Evolutionary conservation across 306 rosid genomes (phyloP), one percentile per base, ranked within the genome.

Genomic region (Trifolium pratense): DNA sequence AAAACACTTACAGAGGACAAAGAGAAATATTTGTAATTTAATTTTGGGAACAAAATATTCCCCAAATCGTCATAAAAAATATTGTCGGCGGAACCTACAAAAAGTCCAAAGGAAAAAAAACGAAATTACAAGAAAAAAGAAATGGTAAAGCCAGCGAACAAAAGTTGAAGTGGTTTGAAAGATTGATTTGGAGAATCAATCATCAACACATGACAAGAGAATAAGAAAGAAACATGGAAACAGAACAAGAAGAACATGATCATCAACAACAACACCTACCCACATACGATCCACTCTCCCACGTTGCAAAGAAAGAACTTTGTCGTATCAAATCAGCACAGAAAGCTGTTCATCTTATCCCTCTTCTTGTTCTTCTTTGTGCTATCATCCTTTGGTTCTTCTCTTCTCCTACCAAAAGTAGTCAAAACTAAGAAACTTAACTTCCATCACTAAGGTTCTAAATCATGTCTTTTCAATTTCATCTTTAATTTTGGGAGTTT

Each of bases 341-440:
- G 23, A 79, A 83, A 58, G 85, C 90, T 25, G 52, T 95, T 78
- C 99, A 95, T 87, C 67, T 80, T 40, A 95, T 95, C 76, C 99
- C 99, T 76, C 73, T 91, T 72, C 79, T 91, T 12, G 79, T 93
- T 57, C 77, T 88, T 65, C 81, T 93, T 80, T 89, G 96, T 80
- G 97, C 89, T 15, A 18, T 88, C 83, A 48, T 95, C 79, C 99
- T 95, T 70, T 95, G 99, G 97, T 76, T 95, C 86, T 91, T 91
- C 84, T 91, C 99, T 64, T 39, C 77, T 12, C 80, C 72, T 37
- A 7, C 39, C 31, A 0, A n/a, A n/a, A 23, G 9, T 29, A 25
- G 29, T 25, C 29, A 1, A 25, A 25, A 23, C 25, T 23, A 23
- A 1, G 1, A 6, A 21, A 25, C 36, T 6, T 21, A 16, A 6